These are phyloP conservation scores for Akebia trifoliata DNA, from an alignment of 164 flowering plant species.

Conservation along the genomic window DNA sequence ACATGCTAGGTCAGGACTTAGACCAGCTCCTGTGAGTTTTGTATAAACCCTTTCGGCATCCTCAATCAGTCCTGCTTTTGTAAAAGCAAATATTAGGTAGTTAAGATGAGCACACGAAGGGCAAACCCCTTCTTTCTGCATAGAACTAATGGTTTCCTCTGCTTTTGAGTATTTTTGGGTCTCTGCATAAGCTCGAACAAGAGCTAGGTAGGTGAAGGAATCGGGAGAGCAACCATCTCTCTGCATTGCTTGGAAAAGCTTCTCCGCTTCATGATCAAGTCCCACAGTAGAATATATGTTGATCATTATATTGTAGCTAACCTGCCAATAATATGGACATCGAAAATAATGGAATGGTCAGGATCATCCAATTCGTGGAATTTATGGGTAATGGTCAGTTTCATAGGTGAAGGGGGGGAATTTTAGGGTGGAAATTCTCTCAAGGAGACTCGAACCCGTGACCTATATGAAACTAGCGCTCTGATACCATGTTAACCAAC, in stretches of 20 bases:
- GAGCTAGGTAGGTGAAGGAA: conserved; percentile 63
- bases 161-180: conserved; percentile 51
- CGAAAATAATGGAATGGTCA: not conserved
- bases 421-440: too few relatives aligned
- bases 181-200: conserved; percentile 53
- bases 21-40: conserved; percentile 30
- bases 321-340: conserved; percentile 33
- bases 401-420: too few relatives aligned
- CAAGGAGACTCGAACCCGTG: too few relatives aligned
- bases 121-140: conserved; percentile 46
- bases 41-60: conserved; percentile 62
- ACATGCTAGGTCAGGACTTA: conserved; percentile 53
- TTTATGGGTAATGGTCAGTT: too few relatives aligned
- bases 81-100: conserved; percentile 40
- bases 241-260: conserved; percentile 57
- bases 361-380: not conserved
- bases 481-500: too few relatives aligned
- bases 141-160: conserved; percentile 45
- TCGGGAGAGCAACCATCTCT: conserved; percentile 54
- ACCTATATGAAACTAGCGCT: too few relatives aligned
- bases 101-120: conserved; percentile 55
- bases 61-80: conserved; percentile 45
- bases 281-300: conserved; percentile 53
- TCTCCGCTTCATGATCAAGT: conserved; percentile 51
- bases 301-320: conserved; percentile 80